Evolutionary conservation across 2,329 filamentous ascomycete species (phyloP), one percentile per base, ranked within the genome.

Genomic region (Acrocalymma vagum): DNA sequence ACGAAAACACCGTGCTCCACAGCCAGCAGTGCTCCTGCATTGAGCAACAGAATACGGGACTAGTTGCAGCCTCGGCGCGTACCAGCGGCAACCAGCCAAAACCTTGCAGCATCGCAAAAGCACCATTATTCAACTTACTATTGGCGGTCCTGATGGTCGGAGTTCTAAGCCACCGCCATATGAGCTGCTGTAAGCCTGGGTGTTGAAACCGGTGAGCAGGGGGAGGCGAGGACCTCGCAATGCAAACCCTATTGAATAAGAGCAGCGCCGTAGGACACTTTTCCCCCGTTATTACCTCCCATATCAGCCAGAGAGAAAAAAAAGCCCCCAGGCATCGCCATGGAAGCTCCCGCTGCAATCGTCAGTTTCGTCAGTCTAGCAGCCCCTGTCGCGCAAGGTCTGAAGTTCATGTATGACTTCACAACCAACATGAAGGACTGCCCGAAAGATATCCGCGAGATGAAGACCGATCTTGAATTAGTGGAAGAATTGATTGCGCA

Each of bases 361-460:
- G 41, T 44, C 29, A 39, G 41, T 44, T 44, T 44, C 34, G 34
- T 44, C 21, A 29, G 41, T 35, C 41, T 44, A 30, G 41, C 41
- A 44, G 41, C 28, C 34, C 41, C 34, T 28, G 41, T 44, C 34
- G 41, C 41, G 28, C 41, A 44, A 34, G 29, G 41, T 39, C 41
- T 44, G 29, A 44, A 44, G 41, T 38, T 34, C 28, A n/a, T 44
- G 34, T 44, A 44, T 39, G 41, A 44, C 35, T 44, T 44, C 34
- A 38, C 41, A 17, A 44, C 41, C 34, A 29, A 44, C 35, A 44
- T 44, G 41, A 44, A 44, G 34, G 41, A 44, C 34, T 44, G 41
- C 23, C 41, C 35, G 23, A 44, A 44, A 38, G 41, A 44, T 30
- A 39, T 44, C 23, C 41, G 34, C 29, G 41, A 44, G 34, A 44